A percentile compares a stretch with the other conserved stretches of the same genome.
Conservation (phyloP, 441 rosid species). For the Erysimum cheiri region DNA sequence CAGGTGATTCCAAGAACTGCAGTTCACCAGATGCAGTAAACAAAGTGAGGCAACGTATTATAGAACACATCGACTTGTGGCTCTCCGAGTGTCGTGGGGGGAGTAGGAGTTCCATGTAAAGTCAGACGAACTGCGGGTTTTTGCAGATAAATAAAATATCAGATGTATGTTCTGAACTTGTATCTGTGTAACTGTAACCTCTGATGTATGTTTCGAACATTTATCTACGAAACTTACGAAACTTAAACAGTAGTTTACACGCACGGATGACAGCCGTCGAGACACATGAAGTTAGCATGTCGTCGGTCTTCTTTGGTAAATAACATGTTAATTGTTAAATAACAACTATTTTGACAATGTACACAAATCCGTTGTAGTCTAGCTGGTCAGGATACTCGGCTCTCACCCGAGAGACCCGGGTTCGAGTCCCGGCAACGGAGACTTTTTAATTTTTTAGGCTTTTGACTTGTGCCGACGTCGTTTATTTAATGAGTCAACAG, state of each 20-base stretch:
- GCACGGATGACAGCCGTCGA: neutral
- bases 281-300: neutral
- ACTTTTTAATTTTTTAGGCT: accelerated
- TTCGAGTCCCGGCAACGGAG: conserved; percentile 90
- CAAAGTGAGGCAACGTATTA: conserved; percentile 77
- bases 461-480: neutral
- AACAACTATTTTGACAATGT: accelerated
- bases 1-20: conserved; percentile 83
- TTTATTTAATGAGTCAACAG: conserved; percentile 1
- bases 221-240: neutral
- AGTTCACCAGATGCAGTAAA: conserved; percentile 84
- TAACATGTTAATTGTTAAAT: no score
- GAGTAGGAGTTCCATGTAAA: conserved; percentile 55
- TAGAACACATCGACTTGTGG: conserved; percentile 89
- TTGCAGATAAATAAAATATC: conserved; percentile 11
- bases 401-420: conserved; percentile 98
- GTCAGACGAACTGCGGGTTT: neutral
- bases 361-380: conserved; percentile 77
- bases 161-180: conserved; percentile 25
- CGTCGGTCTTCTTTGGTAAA: neutral
- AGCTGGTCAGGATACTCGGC: conserved; percentile 98
- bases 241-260: neutral
- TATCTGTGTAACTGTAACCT: conserved; percentile 32
- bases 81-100: conserved; percentile 69
- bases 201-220: conserved; percentile 5